Evolutionary conservation across 2,329 filamentous ascomycete genomes (phyloP).

Genomic region (Nannizzia gypsea): DNA sequence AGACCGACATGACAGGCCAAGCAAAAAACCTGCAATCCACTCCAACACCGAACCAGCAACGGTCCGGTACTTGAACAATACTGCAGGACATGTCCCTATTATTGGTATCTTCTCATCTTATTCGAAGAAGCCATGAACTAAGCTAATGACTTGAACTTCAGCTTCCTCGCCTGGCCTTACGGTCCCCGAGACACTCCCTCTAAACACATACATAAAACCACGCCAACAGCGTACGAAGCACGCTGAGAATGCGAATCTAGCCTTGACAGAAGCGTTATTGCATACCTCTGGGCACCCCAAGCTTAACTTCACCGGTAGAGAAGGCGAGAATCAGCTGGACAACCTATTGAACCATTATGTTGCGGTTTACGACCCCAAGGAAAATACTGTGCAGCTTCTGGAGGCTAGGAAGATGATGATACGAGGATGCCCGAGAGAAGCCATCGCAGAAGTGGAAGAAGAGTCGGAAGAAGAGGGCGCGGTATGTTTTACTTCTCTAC

Average conservation of each 20-base stretch:
- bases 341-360: slow-evolving; percentile 48
- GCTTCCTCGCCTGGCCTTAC: slow-evolving; percentile 20
- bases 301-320: slow-evolving; percentile 47
- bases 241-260: slow-evolving; percentile 26
- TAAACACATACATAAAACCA: slow-evolving; percentile 37
- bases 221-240: slow-evolving; percentile 29
- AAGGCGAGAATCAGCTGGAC: slow-evolving; percentile 40
- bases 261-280: slow-evolving; percentile 42
- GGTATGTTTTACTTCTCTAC: slow-evolving; percentile 5
- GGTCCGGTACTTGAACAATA: slow-evolving; percentile 37
- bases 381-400: slow-evolving; percentile 42
- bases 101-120: slow-evolving; percentile 32
- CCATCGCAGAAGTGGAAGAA: slow-evolving; percentile 19
- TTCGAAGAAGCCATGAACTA: not conserved
- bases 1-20: slow-evolving; percentile 33
- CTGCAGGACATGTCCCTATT: slow-evolving; percentile 38
- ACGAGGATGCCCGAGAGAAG: slow-evolving; percentile 35
- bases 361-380: slow-evolving; percentile 46
- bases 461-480: slow-evolving; percentile 17
- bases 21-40: slow-evolving; percentile 37
- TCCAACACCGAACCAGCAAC: slow-evolving; percentile 28
- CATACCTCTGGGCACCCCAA: slow-evolving; percentile 50
- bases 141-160: slow-evolving; percentile 9
- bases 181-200: slow-evolving; percentile 23
- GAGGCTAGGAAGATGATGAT: slow-evolving; percentile 45